These are phyloP conservation scores for Podaxis carcinomalis DNA, from an alignment of 768 basidiomycete species.

Conservation along the genomic window DNA sequence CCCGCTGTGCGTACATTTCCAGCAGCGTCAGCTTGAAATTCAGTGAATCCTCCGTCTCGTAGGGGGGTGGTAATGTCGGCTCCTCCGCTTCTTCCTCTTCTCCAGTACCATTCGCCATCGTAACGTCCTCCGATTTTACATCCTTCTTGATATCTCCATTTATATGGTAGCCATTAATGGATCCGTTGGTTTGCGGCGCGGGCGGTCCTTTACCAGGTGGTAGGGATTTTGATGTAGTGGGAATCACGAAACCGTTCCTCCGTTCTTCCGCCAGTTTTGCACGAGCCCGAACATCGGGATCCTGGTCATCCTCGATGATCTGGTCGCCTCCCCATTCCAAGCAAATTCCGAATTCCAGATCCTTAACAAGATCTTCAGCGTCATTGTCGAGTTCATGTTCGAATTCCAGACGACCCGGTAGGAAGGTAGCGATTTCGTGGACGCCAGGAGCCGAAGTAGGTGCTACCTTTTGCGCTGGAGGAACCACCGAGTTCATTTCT, in stretches of 20 bases:
- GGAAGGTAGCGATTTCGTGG: constrained; percentile 89
- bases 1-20: constrained; percentile 87
- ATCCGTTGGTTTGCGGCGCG: constrained; percentile 30
- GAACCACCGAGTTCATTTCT: constrained; percentile 58
- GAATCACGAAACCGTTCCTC: constrained; percentile 22
- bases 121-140: constrained; percentile 43
- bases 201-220: constrained; percentile 34
- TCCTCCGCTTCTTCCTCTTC: constrained; percentile 65
- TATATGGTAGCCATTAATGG: constrained; percentile 38
- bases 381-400: constrained; percentile 98
- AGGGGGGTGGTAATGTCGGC: constrained; percentile 65
- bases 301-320: constrained; percentile 74
- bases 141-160: constrained; percentile 36
- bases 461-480: constrained; percentile 61
- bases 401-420: constrained; percentile 97
- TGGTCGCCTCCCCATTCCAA: constrained; percentile 80
- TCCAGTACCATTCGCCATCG: constrained; percentile 41
- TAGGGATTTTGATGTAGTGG: constrained; percentile 23
- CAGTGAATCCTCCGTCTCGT: constrained; percentile 81
- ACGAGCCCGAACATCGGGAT: constrained; percentile 64
- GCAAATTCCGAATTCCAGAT: constrained; percentile 93
- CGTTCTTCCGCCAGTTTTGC: constrained; percentile 47
- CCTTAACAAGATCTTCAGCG: constrained; percentile 92
- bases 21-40: constrained; percentile 84
- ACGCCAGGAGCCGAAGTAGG: constrained; percentile 88